Conservation (phyloP, 2,329 filamentous ascomycete species). For the Nakataea oryzae region DNA sequence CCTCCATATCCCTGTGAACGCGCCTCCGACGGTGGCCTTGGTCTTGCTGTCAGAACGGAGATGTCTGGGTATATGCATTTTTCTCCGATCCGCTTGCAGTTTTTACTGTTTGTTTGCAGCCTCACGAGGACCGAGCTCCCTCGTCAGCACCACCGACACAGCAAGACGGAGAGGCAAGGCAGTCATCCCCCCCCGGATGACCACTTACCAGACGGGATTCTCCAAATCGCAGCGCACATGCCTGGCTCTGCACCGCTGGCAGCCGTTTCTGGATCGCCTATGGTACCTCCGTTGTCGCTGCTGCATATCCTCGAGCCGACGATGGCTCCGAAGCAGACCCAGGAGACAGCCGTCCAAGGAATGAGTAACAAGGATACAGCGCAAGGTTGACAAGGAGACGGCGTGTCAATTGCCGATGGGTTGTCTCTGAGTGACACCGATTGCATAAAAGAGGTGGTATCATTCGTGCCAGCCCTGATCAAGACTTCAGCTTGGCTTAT, state of each 20-base stretch:
- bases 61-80: background rate
- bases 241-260: background rate
- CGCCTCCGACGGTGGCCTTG: background rate
- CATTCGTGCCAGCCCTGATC: background rate
- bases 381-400: background rate
- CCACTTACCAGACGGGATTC: background rate
- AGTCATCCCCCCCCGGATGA: background rate
- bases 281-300: background rate
- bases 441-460: background rate
- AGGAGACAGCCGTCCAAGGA: too few species aligned
- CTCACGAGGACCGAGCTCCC: too few species aligned
- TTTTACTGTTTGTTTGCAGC: background rate
- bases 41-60: background rate
- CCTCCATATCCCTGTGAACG: background rate
- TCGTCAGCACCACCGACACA: background rate
- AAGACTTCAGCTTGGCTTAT: background rate
- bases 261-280: background rate
- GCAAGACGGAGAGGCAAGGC: background rate
- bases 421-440: background rate
- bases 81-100: background rate
- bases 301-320: background rate
- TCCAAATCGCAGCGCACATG: background rate
- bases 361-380: background rate
- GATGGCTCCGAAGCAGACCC: background rate
- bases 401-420: too few species aligned